Percentiles rank a stretch among this genome's conserved stretches.
phyloP scores from a whole-genome alignment of 768 basidiomycete species.

The Phaeolepiota aurea region DNA sequence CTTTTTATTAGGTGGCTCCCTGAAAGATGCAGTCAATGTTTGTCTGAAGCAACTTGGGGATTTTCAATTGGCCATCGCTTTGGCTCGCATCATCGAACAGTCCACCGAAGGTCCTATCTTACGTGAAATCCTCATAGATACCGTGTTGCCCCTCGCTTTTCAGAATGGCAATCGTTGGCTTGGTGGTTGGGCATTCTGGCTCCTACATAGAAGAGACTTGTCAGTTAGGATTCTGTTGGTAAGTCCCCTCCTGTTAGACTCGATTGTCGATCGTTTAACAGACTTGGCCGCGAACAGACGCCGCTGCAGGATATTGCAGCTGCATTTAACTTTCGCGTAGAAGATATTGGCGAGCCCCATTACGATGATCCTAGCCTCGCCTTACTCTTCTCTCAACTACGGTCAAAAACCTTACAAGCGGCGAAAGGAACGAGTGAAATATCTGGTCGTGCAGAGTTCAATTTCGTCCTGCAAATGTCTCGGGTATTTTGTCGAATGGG shows the following conservation, averaged over 20 bases:
- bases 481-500: constrained; percentile 95
- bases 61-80: constrained; percentile 81
- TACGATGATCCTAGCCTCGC: constrained; percentile 94
- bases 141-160: constrained; percentile 81
- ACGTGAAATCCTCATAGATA: constrained; percentile 57
- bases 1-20: constrained; percentile 82
- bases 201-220: constrained; percentile 78
- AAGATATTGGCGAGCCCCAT: constrained; percentile 73
- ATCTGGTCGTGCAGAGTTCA: constrained; percentile 82
- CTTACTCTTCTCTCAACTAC: constrained; percentile 82
- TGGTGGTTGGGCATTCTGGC: constrained; percentile 95
- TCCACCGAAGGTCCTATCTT: constrained; percentile 77
- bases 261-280: neutral
- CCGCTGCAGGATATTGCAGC: constrained; percentile 68
- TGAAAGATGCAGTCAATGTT: constrained; percentile 89
- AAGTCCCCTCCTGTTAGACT: constrained; percentile 18
- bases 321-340: constrained; percentile 42
- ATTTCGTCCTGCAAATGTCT: constrained; percentile 91
- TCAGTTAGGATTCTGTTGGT: constrained; percentile 89
- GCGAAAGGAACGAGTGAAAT: constrained; percentile 91
- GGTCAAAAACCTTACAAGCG: constrained; percentile 86
- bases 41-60: constrained; percentile 84
- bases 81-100: constrained; percentile 80
- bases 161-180: constrained; percentile 86
- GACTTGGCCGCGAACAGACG: constrained; percentile 43